Evolutionary conservation across 805 yeast species (phyloP), one percentile per base, ranked within the genome.

Genomic region (Pichia sporocuriosa): DNA sequence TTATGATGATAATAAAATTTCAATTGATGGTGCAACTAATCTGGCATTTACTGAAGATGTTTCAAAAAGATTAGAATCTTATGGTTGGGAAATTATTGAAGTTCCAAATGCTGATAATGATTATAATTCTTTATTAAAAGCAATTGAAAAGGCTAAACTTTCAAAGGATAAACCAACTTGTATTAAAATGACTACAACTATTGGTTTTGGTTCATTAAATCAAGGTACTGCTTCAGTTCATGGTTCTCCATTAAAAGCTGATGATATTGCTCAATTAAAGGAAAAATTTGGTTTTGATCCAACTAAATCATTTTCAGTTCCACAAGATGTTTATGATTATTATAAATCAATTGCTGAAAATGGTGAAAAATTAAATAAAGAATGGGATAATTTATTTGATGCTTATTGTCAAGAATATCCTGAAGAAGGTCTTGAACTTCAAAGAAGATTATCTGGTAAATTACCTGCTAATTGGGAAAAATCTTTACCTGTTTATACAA

Each of bases 1-100:
- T 70, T 90, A 89, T 79, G 98, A 90, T 65, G 96, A 88, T 73
- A 90, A 90, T 81, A 81, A 81, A 63, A 89, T 90, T 74, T 83
- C 97, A 57, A 90, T 90, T 63, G 98, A 90, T 65, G 98, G 98
- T 73, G 70, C 74, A 68, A 90, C 94, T 59, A 72, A 77, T 50
- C 79, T 80, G 47, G 86, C 97, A 46, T 89, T 90, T 78, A 86
- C 96, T 50, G 97, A 90, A 72, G 85, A 90, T 62, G 97, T 90
- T 41, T 60, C 73, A 53, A 73, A 72, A 63, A 80, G 97, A 70
- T 82, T 84, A 65, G 81, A 81, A 72, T 75, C 96, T 44, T 93
- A 90, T 68, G 97, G 96, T 54, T 90, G 97, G 97, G 83, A 90
- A 70, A 75, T 82, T 31, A 47, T 84, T 50, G 70, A 75, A 66